Conservation (phyloP, 2,329 filamentous ascomycete species). For the Epichloe amarillans region DNA sequence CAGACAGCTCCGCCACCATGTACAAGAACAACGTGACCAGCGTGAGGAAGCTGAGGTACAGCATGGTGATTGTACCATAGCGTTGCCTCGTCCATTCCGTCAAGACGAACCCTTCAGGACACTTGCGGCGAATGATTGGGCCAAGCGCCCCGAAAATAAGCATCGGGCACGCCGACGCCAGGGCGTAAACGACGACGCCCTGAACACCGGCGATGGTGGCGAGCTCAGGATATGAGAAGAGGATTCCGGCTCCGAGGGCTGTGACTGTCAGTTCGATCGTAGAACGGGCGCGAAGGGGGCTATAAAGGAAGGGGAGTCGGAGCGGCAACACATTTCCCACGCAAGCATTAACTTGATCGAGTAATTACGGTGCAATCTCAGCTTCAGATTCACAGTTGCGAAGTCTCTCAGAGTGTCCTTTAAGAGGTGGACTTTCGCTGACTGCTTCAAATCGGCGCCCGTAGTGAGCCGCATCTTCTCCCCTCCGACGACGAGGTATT, state of each 20-base stretch:
- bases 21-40: constrained; percentile 74
- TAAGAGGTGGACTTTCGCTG: constrained; percentile 36
- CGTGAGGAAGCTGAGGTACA: constrained; percentile 67
- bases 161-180: constrained; percentile 59
- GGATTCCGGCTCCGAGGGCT: constrained; percentile 74
- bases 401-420: not conserved
- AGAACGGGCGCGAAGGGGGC: constrained; percentile 13
- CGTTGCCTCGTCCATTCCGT: constrained; percentile 75
- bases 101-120: constrained; percentile 70
- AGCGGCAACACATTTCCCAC: constrained; percentile 96
- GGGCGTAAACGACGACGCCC: constrained; percentile 62
- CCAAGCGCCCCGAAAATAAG: constrained; percentile 62
- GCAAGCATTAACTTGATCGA: constrained; percentile 99
- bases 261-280: constrained; percentile 27
- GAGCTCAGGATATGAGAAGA: constrained; percentile 72
- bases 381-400: constrained; percentile 44
- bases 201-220: constrained; percentile 69
- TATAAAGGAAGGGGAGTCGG: constrained; percentile 25
- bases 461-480: constrained; percentile 61
- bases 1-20: constrained; percentile 75
- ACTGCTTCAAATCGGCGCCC: constrained; percentile 56
- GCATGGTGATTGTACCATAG: constrained; percentile 54
- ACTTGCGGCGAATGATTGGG: constrained; percentile 65
- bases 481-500: constrained; percentile 6
- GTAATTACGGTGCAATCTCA: constrained; percentile 94